A percentile compares a stretch with the other conserved stretches of the same genome.
These are phyloP conservation scores for Begonia fuchsioides DNA, from an alignment of 306 rosid species.

Conservation along the genomic window DNA sequence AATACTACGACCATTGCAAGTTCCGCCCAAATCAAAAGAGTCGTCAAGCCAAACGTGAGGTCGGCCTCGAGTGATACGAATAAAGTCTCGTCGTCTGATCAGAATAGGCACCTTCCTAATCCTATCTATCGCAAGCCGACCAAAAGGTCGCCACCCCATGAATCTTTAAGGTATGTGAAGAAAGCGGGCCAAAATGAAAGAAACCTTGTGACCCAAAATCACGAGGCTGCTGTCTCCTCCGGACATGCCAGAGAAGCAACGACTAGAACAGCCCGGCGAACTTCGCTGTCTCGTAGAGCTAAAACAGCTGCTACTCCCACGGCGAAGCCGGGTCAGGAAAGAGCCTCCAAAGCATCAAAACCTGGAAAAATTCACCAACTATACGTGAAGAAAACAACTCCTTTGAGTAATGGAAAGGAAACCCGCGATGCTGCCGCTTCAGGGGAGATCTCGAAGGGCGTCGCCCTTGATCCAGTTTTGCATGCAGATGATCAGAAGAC, in stretches of 20 bases:
- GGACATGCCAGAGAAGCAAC: conserved; percentile 26
- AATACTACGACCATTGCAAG: no score
- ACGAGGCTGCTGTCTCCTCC: conserved; percentile 36
- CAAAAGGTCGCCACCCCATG: conserved; percentile 28
- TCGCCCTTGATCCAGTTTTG: no score
- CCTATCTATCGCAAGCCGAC: conserved; percentile 65
- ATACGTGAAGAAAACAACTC: not conserved
- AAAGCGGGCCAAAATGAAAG: conserved; percentile 14
- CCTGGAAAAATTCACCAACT: conserved; percentile 6
- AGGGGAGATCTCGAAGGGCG: no score
- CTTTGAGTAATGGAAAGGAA: not conserved
- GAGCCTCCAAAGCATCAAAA: conserved; percentile 2
- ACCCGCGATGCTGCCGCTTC: no score
- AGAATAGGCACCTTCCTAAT: conserved; percentile 18
- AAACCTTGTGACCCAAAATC: conserved; percentile 27
- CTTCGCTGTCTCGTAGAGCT: no score
- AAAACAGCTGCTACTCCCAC: no score
- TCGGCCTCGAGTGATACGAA: no score
- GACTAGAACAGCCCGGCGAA: no score
- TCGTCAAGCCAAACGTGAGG: no score
- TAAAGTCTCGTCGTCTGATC: no score
- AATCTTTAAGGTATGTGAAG: conserved; percentile 15
- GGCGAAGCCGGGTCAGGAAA: not conserved
- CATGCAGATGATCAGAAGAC: no score
- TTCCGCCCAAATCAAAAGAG: no score